phyloP scores from a whole-genome alignment of 2,329 filamentous ascomycete species.

The Colletotrichum sp. region DNA sequence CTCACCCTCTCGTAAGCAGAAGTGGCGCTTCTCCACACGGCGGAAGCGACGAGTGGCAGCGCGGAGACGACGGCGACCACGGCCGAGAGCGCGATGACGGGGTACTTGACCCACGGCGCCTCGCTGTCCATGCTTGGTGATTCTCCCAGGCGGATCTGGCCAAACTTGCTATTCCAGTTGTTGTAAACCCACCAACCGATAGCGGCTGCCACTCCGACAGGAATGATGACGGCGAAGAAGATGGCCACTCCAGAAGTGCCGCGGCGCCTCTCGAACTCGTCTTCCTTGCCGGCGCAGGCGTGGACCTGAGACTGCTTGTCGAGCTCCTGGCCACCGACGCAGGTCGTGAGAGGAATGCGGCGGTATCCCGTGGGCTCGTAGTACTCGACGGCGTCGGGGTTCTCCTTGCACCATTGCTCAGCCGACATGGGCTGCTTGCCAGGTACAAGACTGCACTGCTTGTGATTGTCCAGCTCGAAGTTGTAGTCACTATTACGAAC shows the following conservation, averaged over 20 bases:
- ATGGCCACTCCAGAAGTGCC: conserved; percentile 74
- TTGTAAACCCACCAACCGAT: conserved; percentile 85
- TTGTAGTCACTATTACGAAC: conserved; percentile 78
- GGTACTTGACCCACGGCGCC: conserved; percentile 80
- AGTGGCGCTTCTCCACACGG: conserved; percentile 71
- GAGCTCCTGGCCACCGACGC: conserved; percentile 74
- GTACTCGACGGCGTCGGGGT: conserved; percentile 78
- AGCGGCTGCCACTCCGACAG: conserved; percentile 72
- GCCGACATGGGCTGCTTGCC: conserved; percentile 68
- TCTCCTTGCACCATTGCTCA: conserved; percentile 54
- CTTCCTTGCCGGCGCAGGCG: conserved; percentile 79
- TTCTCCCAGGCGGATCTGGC: conserved; percentile 89
- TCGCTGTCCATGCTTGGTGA: conserved; percentile 66
- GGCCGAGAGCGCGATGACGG: conserved; percentile 75
- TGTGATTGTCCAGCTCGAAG: conserved; percentile 79
- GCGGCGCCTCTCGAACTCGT: conserved; percentile 77
- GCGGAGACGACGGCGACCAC: conserved; percentile 63
- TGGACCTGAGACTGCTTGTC: conserved; percentile 69
- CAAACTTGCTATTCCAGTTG: conserved; percentile 89
- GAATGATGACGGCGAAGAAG: conserved; percentile 84
- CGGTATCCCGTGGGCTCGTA: conserved; percentile 89
- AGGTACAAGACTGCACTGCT: conserved; percentile 76
- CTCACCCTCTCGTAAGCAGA: conserved; percentile 56
- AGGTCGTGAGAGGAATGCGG: conserved; percentile 88
- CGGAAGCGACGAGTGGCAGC: conserved; percentile 73